Evolutionary conservation across 441 rosid species (phyloP).

Genomic region (Bruguiera hainesii): DNA sequence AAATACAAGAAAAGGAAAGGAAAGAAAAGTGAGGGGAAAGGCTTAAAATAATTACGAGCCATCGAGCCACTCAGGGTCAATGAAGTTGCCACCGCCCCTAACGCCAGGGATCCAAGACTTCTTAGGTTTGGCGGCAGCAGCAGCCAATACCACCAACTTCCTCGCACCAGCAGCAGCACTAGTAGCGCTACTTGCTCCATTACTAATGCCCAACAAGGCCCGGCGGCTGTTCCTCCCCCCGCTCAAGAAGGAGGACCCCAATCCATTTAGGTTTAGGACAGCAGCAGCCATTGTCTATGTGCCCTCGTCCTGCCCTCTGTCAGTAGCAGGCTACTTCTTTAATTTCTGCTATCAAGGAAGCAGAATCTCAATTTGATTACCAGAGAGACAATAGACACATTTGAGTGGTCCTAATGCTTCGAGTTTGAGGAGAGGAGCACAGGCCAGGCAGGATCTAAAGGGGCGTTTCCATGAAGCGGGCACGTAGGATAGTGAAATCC

Average conservation of each 20-base stretch:
- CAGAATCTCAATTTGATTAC: not conserved
- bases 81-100: conserved; percentile 76
- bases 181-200: conserved; percentile 18
- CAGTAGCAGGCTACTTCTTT: too few species aligned
- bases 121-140: conserved; percentile 49
- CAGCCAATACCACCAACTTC: conserved; percentile 49
- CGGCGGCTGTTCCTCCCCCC: conserved; percentile 43
- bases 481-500: conserved; percentile 25
- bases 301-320: not conserved
- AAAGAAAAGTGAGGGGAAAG: not conserved
- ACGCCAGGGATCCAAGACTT: conserved; percentile 94
- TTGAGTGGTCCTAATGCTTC: not conserved
- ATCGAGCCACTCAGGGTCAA: conserved; percentile 97
- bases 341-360: too few species aligned
- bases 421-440: not conserved
- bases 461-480: conserved; percentile 23
- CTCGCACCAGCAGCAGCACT: conserved; percentile 24
- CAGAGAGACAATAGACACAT: not conserved
- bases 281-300: conserved; percentile 26
- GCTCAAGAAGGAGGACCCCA: conserved; percentile 73
- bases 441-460: conserved; percentile 20
- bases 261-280: conserved; percentile 57
- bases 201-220: conserved; percentile 27
- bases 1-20: not conserved
- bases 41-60: conserved; percentile 71